Base-by-base conservation (phyloP, 2,329 filamentous ascomycete genomes). In the Parasarocladium wereldwijsianum region DNA sequence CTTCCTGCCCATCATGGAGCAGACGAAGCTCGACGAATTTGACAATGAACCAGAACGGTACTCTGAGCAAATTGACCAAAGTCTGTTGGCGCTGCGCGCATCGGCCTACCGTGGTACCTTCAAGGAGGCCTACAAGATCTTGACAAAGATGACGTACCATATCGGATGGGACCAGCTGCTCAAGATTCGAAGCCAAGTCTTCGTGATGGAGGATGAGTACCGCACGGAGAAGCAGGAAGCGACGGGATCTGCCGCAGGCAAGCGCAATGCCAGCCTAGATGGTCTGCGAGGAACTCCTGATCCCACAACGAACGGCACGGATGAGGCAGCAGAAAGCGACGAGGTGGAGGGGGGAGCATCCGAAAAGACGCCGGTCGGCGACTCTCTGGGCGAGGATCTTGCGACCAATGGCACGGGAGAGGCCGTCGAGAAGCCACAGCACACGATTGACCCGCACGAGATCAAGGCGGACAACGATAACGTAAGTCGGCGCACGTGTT, bases 181-280 rank as follows among this genome's bases (percentile, higher is more conserved):
- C 30, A 92, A 84, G 54, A 93, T 92, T 45, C 72, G 90, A 41
- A 96, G 87, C 58, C 86, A 87, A 38, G 90, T 98, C 2, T 98
- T 98, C 43, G 90, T 98, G 28, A 98, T 98, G 90, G 90, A 98
- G 51, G 90, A 98, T 47, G 90, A 98, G 52, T 98, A 98, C 50
- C 75, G 90, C 28, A 80, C 77, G 33, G 90, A 96, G 56, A 83
- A 81, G 53, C 75, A 81, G 33, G 72, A 76, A 36, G 53, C 62
- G 15, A 57, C 58, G 12, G 54, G 60, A 28, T 49, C 58, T 11
- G 46, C 53, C 26, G 56, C 57, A 35, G 52, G 54, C 15, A 76
- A 74, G 43, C 71, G 79, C 25, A 85, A 79, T 49, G 70, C 85
- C 28, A 90, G 84, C 58, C 82, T 77, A 25, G 77, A 85, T 40